Base-by-base conservation (phyloP, 1,139 yeast species). In the Suhomyces taliae region DNA sequence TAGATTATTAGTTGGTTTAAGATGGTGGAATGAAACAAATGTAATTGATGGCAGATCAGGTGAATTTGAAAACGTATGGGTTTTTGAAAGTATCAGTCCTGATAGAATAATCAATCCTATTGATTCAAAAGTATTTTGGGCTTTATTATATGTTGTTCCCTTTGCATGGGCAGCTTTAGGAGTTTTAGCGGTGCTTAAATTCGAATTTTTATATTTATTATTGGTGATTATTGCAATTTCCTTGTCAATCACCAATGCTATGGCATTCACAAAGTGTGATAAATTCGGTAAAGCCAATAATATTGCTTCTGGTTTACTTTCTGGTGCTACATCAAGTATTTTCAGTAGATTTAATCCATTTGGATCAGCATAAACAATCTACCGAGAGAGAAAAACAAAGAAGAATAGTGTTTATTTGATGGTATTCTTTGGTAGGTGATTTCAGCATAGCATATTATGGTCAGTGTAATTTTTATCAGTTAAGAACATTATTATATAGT, bases 211-310 rank as follows among this genome's bases (percentile, higher is more conserved):
- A 46, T 89, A 95, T 60, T 71, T 89, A 52, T 70, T 86, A 27
- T 67, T 85, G 41, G 84, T 85, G 11, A 63, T 72, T 6, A 82
- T 90, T 49, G 90, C 95, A 1, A 65, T 87, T 24, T 78, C 83
- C 2, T 74, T 91, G 53, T 85, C 95, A 0, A 65, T 85, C 44
- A 88, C 95, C 44, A 91, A 91, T 64, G 87, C 95, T 0, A 74
- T 90, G 70, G 97, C 97, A 0, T 91, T 88, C 66, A 87, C 96
- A 33, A 79, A 88, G 57, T 90, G 97, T 67, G 97, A 91, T 64
- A 89, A 87, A 67, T 91, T 88, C 57, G 86, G 93, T 40, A 86
- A 83, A 62, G 96, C 95, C n/a, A 84, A 84, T 54, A 73, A 69
- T 47, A 62, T 81, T 43, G 82, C 85, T 11, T 69, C 70, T 34